A percentile compares a stretch with the other conserved stretches of the same genome.
Conservation (phyloP, 139 green algal genomes). For the Tetraselmis chui region DNA sequence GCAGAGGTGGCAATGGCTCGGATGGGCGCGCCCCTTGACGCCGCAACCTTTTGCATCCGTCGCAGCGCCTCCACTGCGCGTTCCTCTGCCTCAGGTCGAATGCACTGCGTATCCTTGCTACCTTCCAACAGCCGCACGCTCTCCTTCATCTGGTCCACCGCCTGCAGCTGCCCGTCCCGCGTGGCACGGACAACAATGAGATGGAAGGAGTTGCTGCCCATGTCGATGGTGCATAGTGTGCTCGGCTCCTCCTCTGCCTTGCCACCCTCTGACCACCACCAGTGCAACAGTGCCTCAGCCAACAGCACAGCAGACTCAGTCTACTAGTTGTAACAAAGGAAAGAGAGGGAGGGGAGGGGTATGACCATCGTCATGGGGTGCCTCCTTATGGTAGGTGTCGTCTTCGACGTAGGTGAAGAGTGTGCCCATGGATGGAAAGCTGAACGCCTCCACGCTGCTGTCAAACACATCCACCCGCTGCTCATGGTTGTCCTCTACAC, state of each 20-base stretch:
- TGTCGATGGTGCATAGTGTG: neutral
- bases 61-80: constrained; percentile 17
- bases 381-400: neutral
- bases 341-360: neutral
- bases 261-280: too few species aligned
- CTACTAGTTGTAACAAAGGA: too few species aligned
- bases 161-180: neutral
- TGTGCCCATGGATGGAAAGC: neutral
- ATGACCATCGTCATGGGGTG: neutral
- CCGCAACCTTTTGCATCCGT: constrained; percentile 21
- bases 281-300: too few species aligned
- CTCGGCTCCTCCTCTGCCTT: neutral
- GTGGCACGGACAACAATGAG: neutral
- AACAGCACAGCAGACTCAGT: too few species aligned
- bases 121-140: neutral
- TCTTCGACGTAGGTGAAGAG: neutral
- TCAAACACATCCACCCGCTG: neutral
- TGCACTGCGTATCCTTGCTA: constrained; percentile 17
- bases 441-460: neutral
- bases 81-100: constrained; percentile 23
- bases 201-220: neutral
- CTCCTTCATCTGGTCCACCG: constrained; percentile 5
- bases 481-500: neutral
- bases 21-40: constrained; percentile 5
- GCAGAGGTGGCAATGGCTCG: constrained; percentile 27